Conservation (phyloP, 75 land plant genomes). For the Pinus taeda region DNA sequence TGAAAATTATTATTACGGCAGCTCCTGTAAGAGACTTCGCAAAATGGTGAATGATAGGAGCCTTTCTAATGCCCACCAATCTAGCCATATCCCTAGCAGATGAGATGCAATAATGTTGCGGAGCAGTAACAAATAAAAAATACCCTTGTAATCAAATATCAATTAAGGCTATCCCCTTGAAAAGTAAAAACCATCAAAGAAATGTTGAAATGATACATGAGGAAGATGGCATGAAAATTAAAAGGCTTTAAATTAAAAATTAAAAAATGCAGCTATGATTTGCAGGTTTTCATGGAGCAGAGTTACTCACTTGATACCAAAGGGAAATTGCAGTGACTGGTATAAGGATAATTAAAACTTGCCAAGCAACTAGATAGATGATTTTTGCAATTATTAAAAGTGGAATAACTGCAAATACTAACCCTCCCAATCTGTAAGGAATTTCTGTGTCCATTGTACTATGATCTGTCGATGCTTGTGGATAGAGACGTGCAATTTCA, state of each 20-base stretch:
- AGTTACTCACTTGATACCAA: slow-evolving; percentile 61
- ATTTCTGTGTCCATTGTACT: slow-evolving; percentile 66
- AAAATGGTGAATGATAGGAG: slow-evolving; percentile 82
- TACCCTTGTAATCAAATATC: background rate
- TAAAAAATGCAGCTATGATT: background rate
- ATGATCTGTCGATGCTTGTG: slow-evolving; percentile 81
- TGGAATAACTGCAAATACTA: slow-evolving; percentile 51
- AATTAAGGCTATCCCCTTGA: too few species aligned
- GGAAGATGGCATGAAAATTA: background rate
- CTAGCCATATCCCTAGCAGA: slow-evolving; percentile 84
- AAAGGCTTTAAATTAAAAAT: background rate
- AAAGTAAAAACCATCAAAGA: too few species aligned
- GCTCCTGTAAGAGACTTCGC: slow-evolving; percentile 70
- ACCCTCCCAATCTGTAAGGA: too few species aligned
- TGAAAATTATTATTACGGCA: slow-evolving; percentile 68
- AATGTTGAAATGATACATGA: background rate
- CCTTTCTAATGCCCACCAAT: slow-evolving; percentile 51
- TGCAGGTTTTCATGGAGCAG: background rate
- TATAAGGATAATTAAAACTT: slow-evolving; percentile 48
- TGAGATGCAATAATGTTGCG: slow-evolving; percentile 70
- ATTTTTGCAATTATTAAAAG: slow-evolving; percentile 49
- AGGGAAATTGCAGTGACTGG: slow-evolving; percentile 40
- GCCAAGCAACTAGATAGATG: slow-evolving; percentile 74
- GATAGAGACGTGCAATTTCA: too few species aligned
- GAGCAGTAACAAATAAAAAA: background rate